Conservation (phyloP, 306 rosid genomes). For the Alnus rubra region DNA sequence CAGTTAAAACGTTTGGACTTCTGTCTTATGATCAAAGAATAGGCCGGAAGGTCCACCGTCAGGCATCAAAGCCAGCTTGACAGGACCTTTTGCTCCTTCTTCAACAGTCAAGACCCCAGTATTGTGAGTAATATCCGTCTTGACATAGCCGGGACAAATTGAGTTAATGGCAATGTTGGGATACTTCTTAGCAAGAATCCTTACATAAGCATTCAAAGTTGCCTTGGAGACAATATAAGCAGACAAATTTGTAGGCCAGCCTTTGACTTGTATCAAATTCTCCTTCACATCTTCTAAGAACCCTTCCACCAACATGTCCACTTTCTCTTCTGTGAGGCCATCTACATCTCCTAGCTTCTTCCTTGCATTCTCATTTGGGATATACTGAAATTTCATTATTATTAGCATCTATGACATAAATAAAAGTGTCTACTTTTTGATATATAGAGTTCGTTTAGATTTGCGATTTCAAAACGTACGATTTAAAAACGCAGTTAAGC, state of each 20-base stretch:
- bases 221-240: neutral
- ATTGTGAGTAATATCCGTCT: neutral
- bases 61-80: neutral
- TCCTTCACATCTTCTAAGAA: neutral
- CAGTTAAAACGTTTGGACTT: neutral
- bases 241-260: neutral
- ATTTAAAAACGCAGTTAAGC: too few species aligned
- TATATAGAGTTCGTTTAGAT: too few species aligned
- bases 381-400: neutral
- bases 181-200: neutral
- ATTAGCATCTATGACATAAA: neutral
- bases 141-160: neutral
- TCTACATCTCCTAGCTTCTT: neutral
- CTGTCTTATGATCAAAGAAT: neutral
- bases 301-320: neutral
- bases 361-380: neutral
- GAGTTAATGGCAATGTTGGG: neutral
- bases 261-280: neutral
- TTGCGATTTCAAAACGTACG: too few species aligned
- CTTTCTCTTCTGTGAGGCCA: conserved; percentile 5
- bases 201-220: neutral
- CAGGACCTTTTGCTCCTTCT: neutral
- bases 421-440: neutral
- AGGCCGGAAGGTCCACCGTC: neutral
- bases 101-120: neutral